Evolutionary conservation across 2,329 filamentous ascomycete genomes (phyloP).

Genomic region (Aspergillus persii): DNA sequence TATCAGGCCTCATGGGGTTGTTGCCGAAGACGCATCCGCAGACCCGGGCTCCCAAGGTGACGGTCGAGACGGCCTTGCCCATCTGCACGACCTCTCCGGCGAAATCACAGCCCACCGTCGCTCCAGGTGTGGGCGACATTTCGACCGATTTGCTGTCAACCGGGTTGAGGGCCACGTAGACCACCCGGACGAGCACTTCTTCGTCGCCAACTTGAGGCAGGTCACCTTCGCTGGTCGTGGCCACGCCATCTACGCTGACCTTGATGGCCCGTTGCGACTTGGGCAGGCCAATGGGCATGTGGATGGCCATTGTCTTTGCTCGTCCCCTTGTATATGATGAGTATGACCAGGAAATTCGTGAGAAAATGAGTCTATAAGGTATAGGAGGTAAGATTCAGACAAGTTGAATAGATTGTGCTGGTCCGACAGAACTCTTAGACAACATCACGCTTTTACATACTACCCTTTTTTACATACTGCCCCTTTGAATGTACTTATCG

Average conservation of each 20-base stretch:
- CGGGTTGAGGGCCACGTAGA: conserved; percentile 24
- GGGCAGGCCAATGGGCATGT: not conserved
- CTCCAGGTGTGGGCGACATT: not conserved
- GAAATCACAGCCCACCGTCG: conserved; percentile 22
- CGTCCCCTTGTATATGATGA: too few relatives aligned
- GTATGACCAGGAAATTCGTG: too few relatives aligned
- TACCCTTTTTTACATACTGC: too few relatives aligned
- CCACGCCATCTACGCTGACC: not conserved
- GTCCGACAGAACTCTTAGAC: too few relatives aligned
- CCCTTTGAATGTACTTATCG: too few relatives aligned
- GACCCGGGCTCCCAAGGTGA: conserved; percentile 32
- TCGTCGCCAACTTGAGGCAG: conserved; percentile 1
- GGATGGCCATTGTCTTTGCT: not conserved
- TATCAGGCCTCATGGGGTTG: conserved; percentile 22
- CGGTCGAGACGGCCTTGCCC: not conserved
- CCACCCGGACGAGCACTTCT: conserved; percentile 4
- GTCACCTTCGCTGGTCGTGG: too few relatives aligned
- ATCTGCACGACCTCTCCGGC: conserved; percentile 20
- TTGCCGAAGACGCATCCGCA: conserved; percentile 31
- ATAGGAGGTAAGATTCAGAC: too few relatives aligned
- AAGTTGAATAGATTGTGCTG: too few relatives aligned
- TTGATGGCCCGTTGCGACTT: not conserved
- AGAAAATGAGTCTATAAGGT: too few relatives aligned
- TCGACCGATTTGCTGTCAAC: conserved; percentile 11
- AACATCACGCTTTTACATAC: too few relatives aligned